Evolutionary conservation across 768 basidiomycete species (phyloP), one percentile per base, ranked within the genome.

Genomic region (Mrakia hoshinonis): DNA sequence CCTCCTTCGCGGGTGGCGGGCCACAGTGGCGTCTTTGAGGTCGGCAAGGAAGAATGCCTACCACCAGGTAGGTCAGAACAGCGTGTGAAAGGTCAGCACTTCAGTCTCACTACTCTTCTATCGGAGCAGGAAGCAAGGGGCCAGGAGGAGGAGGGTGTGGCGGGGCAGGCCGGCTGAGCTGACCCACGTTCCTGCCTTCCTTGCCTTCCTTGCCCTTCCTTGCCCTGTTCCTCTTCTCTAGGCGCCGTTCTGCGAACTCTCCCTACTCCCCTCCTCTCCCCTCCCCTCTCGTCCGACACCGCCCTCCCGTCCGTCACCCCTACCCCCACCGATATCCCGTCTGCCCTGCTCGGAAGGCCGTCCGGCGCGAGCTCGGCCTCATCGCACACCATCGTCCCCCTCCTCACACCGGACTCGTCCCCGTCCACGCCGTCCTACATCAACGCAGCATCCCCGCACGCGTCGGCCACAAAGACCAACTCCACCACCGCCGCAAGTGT

Each of bases 1-100:
- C 47, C 39, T 51, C 48, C 62, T 52, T 51, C 48, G 22, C 47
- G 20, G 68, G 68, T 43, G 68, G 68, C 34, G 68, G 68, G 15
- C 49, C 31, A 26, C 22, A 65, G 69, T 65, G 63, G 63, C 58
- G 63, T 48, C 34, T 70, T 70, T 70, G 69, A 70, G 69, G 69
- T 31, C 69, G 69, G 61, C 48, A 34, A 52, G 61, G 24, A 4
- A 18, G 66, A 70, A 65, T 64, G 62, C 62, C 43, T 63, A 34
- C 52, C 39, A 34, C 18, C 31, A 4, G 36, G 24, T 11, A 18
- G 29, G 49, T 68, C 54, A 29, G 46, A 54, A 52, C 36, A 7
- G 20, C 36, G 38, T 20, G 67, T 54, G 49, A 68, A n/a, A 54
- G 67, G 51, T 48, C 18, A 24, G 46, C 10, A 36, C 13, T 43